A percentile compares a stretch with the other conserved stretches of the same genome.
Evolutionary conservation across 768 basidiomycete genomes (phyloP).

Genomic region (Lyophyllum decastes): DNA sequence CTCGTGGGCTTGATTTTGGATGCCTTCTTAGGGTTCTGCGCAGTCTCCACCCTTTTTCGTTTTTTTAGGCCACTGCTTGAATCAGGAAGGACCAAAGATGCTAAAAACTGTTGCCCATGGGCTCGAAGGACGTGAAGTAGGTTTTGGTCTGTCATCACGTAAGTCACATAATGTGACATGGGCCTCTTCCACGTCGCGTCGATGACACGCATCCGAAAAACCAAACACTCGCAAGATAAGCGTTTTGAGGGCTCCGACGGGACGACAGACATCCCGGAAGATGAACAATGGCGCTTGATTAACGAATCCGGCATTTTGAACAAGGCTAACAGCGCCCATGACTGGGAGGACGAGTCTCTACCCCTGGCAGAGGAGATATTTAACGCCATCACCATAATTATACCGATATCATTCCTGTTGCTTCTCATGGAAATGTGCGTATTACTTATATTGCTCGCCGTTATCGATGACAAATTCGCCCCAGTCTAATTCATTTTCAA

Average conservation of each 20-base stretch:
- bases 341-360: conserved; percentile 36
- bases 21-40: conserved; percentile 11
- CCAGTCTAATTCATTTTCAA: conserved; percentile 76
- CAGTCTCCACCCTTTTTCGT: conserved; percentile 22
- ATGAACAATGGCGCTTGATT: conserved; percentile 79
- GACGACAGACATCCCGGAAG: conserved; percentile 59
- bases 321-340: conserved; percentile 22
- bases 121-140: conserved; percentile 45
- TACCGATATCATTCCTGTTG: conserved; percentile 74
- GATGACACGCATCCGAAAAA: conserved; percentile 31
- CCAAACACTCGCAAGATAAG: conserved; percentile 1
- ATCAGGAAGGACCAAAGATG: conserved; percentile 36
- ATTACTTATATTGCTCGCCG: neutral
- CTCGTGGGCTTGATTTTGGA: conserved; percentile 15
- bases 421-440: conserved; percentile 86
- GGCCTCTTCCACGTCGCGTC: neutral
- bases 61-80: conserved; percentile 14
- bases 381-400: conserved; percentile 61
- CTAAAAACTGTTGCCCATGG: conserved; percentile 49
- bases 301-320: conserved; percentile 63
- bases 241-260: neutral
- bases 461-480: neutral
- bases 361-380: conserved; percentile 70
- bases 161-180: conserved; percentile 11
- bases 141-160: conserved; percentile 23